Base-by-base conservation (phyloP, 2,329 filamentous ascomycete genomes). In the Neurospora crassa region DNA sequence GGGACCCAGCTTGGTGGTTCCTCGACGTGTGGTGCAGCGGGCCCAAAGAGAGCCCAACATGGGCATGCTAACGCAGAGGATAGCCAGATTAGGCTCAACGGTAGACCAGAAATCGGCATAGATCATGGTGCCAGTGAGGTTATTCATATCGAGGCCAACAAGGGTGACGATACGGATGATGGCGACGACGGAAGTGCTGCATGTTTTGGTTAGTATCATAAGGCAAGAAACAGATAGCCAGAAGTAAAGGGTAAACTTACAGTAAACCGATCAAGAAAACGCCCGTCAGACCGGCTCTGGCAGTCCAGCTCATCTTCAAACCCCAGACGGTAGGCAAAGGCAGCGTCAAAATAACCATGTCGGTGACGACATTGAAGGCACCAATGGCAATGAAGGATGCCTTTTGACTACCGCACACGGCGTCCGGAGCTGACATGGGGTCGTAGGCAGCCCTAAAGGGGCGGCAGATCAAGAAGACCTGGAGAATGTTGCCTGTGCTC, bases 11-110 rank as follows among this genome's bases (percentile, higher is more conserved):
- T 74, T 75, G 70, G 74, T 73, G 20, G 70, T 42, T 20, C 72
- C 70, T 8, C 71, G 67, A 45, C 70, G 72, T 1, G 70, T 63
- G 8, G 69, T 42, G 42, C 71, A 73, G 7, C 72, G 71, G 7
- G 73, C 41, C 67, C 68, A 81, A 69, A 82, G 78, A 2, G 81
- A 78, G 45, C 80, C 77, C 5, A 83, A 76, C 81, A 83, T 83
- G 2, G 82, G 82, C 68, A 83, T 78, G 72, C 80, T 82, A 69
- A 82, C 79, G 72, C 81, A 83, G 10, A 83, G 74, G 71, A 83
- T 81, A 45, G 79, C 81, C 5, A 83, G 77, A 69, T 81, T 81
- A 0, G 81, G 80, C 70, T 83, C 82, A 34, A 82, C 76, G 53
- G 78, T 79, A 72, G 81, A 81, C 70, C 82, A 80, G 71, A 83